A percentile compares a stretch with the other conserved stretches of the same genome.
Conservation (phyloP, 805 yeast genomes). For the Candida chilensis region DNA sequence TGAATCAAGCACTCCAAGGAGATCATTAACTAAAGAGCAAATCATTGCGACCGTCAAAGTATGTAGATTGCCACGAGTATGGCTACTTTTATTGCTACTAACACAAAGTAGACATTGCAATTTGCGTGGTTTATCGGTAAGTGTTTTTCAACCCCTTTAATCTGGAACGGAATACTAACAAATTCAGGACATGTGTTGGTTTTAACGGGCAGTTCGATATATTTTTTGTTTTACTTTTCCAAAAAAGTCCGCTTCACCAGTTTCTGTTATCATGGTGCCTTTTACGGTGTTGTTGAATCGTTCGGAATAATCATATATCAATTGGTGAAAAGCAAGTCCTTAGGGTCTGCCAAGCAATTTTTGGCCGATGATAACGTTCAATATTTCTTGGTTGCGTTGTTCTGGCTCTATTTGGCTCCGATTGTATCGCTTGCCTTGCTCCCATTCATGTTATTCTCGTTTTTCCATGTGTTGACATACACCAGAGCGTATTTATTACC, state of each 20-base stretch:
- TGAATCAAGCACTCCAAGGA: no score
- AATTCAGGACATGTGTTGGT: constrained; percentile 40
- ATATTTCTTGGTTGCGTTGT: constrained; percentile 50
- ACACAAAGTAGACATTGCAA: constrained; percentile 40
- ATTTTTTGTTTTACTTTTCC: constrained; percentile 20
- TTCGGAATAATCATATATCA: constrained; percentile 73
- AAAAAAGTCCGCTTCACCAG: constrained; percentile 19
- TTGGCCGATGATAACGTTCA: constrained; percentile 58
- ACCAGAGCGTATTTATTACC: constrained; percentile 61
- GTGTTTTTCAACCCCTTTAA: constrained; percentile 1
- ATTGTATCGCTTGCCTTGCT: constrained; percentile 51
- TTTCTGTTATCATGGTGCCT: constrained; percentile 49
- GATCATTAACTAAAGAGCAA: no score
- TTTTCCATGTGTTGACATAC: constrained; percentile 77
- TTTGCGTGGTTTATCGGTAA: constrained; percentile 62
- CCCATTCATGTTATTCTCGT: constrained; percentile 71
- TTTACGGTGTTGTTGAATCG: constrained; percentile 58
- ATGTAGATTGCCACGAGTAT: no score
- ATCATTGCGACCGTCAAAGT: no score
- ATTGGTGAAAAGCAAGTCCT: constrained; percentile 10
- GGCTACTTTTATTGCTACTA: no score
- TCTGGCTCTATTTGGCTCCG: constrained; percentile 49
- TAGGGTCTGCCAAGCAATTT: not conserved
- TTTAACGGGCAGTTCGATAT: constrained; percentile 27
- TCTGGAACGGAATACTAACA: not conserved